Base-by-base conservation (phyloP, 2,329 filamentous ascomycete species). In the Aspergillus ochraceus region DNA sequence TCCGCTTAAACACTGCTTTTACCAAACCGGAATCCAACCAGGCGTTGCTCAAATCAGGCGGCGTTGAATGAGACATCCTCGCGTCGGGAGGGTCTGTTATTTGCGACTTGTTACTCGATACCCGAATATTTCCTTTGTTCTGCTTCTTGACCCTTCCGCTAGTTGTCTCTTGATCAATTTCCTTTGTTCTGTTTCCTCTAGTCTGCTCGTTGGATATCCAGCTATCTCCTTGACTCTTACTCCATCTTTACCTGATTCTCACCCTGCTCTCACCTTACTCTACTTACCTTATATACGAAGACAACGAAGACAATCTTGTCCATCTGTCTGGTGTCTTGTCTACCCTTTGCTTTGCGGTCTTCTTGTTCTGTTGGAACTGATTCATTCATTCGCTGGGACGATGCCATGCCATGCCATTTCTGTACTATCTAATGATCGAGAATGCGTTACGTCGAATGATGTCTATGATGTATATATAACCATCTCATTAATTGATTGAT, bases 401-500 rank as follows among this genome's bases (percentile, higher is more conserved):
- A 45, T 51, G 46, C 54, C 26, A 51, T 45, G 47, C 47, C 45
- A 45, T 51, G 54, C 54, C 19, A 51, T 45, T 30, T 26, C 10
- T 49, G 29, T 55, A 47, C 22, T 24, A 53, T 36, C 42, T 58
- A 26, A 36, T 53, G 49, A 50, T 19, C 30, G 42, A 56, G 32
- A 51, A 58, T 45, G 51, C 42, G 32, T 54, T 14, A 58, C 8
- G 57, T 50, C 30, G 36, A 22, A 24, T 56, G 29, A 58, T 58
- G 57, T 29, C 57, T 54, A 58, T 32, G 57, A 58, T 58, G 57
- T 58, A 59, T 19, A 59, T 59, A 59, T 22, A 52, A 42, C 17
- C 17, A 42, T 42, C 17, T 42, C 32, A 14, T 29, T 42, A 42
- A 19, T 42, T 42, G 17, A 42, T 42, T n/a, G 17, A 42, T 42